A percentile compares a stretch with the other conserved stretches of the same genome.
Conservation (phyloP, 768 basidiomycete species). For the Fistulinella prunicolor region DNA sequence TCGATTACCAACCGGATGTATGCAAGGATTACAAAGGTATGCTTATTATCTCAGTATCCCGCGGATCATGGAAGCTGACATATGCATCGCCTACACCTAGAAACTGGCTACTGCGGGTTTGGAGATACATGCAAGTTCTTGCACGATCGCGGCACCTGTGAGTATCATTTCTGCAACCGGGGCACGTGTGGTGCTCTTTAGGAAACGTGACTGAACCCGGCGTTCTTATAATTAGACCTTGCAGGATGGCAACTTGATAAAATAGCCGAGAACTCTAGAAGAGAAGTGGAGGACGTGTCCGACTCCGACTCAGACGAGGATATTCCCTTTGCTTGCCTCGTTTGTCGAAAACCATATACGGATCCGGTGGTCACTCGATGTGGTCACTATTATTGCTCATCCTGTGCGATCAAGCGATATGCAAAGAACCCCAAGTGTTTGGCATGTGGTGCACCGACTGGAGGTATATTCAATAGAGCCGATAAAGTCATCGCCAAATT, state of each 20-base stretch:
- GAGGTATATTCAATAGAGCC: slow-evolving; percentile 94
- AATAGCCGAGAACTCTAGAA: slow-evolving; percentile 73
- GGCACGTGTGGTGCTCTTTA: background rate
- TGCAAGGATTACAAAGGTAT: slow-evolving; percentile 99
- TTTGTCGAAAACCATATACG: slow-evolving; percentile 92
- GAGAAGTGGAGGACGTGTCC: slow-evolving; percentile 52
- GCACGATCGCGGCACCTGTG: slow-evolving; percentile 94
- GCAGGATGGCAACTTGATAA: slow-evolving; percentile 99
- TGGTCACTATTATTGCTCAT: slow-evolving; percentile 93
- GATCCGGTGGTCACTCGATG: slow-evolving; percentile 96
- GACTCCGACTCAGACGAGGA: slow-evolving; percentile 79
- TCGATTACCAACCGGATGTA: slow-evolving; percentile 98
- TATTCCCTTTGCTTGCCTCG: slow-evolving; percentile 96
- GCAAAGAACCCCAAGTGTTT: slow-evolving; percentile 93
- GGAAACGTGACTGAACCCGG: slow-evolving; percentile 9
- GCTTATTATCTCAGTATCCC: background rate
- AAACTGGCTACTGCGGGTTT: slow-evolving; percentile 98
- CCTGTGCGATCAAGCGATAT: slow-evolving; percentile 94
- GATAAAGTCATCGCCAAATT: slow-evolving; percentile 90
- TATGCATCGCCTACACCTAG: slow-evolving; percentile 38
- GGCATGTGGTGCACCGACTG: slow-evolving; percentile 90
- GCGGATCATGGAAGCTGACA: slow-evolving; percentile 18
- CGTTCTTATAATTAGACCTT: slow-evolving; percentile 69
- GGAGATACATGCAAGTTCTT: slow-evolving; percentile 99
- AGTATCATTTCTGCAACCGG: slow-evolving; percentile 30